phyloP scores from a whole-genome alignment of 1,284 basidiomycete species.

The Ustilago esculenta region DNA sequence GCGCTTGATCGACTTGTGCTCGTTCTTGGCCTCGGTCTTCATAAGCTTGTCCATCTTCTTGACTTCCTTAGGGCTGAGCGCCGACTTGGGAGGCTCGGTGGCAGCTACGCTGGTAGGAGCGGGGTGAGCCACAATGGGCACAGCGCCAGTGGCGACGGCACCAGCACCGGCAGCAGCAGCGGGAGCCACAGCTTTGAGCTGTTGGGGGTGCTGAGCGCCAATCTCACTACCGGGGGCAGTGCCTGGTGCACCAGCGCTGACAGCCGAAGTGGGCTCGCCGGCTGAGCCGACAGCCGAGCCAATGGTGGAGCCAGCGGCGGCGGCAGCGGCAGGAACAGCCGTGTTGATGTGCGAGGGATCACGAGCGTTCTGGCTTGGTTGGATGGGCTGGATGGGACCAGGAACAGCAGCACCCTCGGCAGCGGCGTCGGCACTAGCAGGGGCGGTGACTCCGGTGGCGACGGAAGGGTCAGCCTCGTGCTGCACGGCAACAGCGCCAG shows the following conservation, averaged over 20 bases:
- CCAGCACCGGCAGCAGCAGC: slow-evolving; percentile 8
- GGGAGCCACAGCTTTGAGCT: slow-evolving; percentile 10
- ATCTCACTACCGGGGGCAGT: slow-evolving; percentile 10
- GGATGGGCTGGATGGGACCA: slow-evolving; percentile 17
- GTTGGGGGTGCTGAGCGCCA: too few species aligned
- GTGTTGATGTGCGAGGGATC: slow-evolving; percentile 32
- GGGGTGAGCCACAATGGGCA: slow-evolving; percentile 14
- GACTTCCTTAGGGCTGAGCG: slow-evolving; percentile 49
- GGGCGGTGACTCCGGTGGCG: slow-evolving; percentile 19
- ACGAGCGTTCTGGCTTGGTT: slow-evolving; percentile 25
- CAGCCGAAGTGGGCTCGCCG: slow-evolving; percentile 7
- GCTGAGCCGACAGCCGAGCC: slow-evolving; percentile 14
- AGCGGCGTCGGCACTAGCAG: not conserved
- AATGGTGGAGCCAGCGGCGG: slow-evolving; percentile 7
- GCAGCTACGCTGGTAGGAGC: slow-evolving; percentile 28
- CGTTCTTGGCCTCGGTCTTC: slow-evolving; percentile 60
- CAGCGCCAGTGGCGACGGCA: not conserved
- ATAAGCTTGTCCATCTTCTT: slow-evolving; percentile 63
- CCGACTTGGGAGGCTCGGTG: slow-evolving; percentile 21
- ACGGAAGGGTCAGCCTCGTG: slow-evolving; percentile 29
- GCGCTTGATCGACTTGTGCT: slow-evolving; percentile 54
- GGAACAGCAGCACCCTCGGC: not conserved
- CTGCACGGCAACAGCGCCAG: slow-evolving; percentile 28
- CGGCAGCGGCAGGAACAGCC: slow-evolving; percentile 27
- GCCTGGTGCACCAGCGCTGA: slow-evolving; percentile 2